Percentiles rank a stretch among this genome's conserved stretches.
These are phyloP conservation scores for Neofusicoccum sp. DNA, from an alignment of 2,329 filamentous ascomycete species.

Conservation along the genomic window DNA sequence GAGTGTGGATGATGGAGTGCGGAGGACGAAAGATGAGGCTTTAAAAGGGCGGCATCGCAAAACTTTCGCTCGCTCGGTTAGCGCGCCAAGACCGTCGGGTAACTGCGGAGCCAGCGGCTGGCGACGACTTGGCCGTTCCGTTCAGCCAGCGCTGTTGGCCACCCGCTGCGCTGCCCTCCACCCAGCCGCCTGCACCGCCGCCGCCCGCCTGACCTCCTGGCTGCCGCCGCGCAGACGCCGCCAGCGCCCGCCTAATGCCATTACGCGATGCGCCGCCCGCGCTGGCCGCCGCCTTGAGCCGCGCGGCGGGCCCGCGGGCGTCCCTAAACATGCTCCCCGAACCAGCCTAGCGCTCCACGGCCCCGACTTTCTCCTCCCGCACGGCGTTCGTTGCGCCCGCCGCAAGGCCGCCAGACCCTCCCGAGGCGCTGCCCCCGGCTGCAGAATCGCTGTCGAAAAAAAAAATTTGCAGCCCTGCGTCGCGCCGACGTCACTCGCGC, in stretches of 20 bases:
- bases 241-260: neutral
- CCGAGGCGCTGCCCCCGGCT: neutral
- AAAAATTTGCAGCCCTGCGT: neutral
- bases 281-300: neutral
- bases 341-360: neutral
- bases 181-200: neutral
- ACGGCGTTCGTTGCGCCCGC: slow-evolving; percentile 2
- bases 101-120: neutral
- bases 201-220: neutral
- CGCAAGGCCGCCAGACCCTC: slow-evolving; percentile 1
- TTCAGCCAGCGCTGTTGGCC: neutral
- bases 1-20: slow-evolving; percentile 20
- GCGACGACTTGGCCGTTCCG: neutral
- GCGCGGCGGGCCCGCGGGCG: neutral
- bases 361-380: slow-evolving; percentile 11
- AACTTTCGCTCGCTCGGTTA: slow-evolving; percentile 4
- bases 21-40: neutral
- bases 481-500: neutral
- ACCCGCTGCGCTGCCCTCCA: neutral
- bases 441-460: neutral
- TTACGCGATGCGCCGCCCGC: neutral
- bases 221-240: neutral
- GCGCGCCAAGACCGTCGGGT: neutral
- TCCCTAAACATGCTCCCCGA: neutral
- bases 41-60: slow-evolving; percentile 13